A percentile compares a stretch with the other conserved stretches of the same genome.
phyloP scores from a whole-genome alignment of 1,284 basidiomycete genomes.

The Pholiota adiposa region DNA sequence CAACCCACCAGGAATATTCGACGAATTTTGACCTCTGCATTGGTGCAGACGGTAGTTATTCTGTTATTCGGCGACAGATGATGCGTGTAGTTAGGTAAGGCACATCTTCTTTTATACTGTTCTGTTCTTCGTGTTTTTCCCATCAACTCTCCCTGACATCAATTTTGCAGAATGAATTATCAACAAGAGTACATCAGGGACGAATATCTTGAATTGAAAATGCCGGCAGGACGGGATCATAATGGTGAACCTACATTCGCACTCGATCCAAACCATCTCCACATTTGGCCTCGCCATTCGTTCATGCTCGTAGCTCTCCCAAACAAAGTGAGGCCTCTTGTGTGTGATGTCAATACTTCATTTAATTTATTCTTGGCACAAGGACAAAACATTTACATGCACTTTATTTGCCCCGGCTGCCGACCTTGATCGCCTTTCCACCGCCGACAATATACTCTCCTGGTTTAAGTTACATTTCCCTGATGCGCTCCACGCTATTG shows the following conservation, averaged over 20 bases:
- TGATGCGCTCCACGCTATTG: constrained; percentile 85
- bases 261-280: constrained; percentile 94
- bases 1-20: constrained; percentile 47
- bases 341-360: constrained; percentile 22
- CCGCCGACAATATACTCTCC: constrained; percentile 60
- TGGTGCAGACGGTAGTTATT: constrained; percentile 91
- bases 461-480: constrained; percentile 91
- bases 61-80: constrained; percentile 83
- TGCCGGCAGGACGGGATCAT: constrained; percentile 77
- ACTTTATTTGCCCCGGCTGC: constrained; percentile 91
- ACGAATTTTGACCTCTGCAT: constrained; percentile 82
- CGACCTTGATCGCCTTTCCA: constrained; percentile 74
- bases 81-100: constrained; percentile 87
- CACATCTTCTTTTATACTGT: constrained; percentile 19
- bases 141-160: constrained; percentile 34
- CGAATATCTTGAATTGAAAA: constrained; percentile 95
- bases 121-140: constrained; percentile 24
- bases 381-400: constrained; percentile 88
- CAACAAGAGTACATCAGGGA: constrained; percentile 94
- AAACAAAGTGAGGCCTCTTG: constrained; percentile 74
- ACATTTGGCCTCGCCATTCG: constrained; percentile 98
- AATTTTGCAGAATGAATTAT: constrained; percentile 80
- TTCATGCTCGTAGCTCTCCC: constrained; percentile 99
- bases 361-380: constrained; percentile 27
- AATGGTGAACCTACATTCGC: constrained; percentile 71